phyloP scores from a whole-genome alignment of 2,329 filamentous ascomycete species.

The Hymenoscyphus fructigenus region DNA sequence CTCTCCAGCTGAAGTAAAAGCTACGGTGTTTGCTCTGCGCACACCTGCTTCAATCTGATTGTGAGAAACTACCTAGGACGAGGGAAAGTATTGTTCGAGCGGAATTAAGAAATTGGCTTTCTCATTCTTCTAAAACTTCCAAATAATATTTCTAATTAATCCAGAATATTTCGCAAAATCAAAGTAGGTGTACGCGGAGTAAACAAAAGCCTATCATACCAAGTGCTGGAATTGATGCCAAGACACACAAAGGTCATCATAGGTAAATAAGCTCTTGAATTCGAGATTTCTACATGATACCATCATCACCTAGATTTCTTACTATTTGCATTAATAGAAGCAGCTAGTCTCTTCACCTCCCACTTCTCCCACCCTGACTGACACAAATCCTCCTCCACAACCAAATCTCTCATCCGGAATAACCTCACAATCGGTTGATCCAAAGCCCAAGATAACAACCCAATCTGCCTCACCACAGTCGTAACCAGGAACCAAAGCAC shows the following conservation, averaged over 20 bases:
- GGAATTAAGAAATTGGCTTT: too few relatives aligned
- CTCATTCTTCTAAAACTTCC: too few relatives aligned
- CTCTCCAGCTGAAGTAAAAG: background rate
- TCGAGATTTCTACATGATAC: background rate
- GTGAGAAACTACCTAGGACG: too few relatives aligned
- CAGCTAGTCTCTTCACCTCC: slow-evolving; percentile 50
- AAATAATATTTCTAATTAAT: too few relatives aligned
- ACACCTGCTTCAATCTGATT: too few relatives aligned
- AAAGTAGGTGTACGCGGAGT: background rate
- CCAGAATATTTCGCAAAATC: too few relatives aligned
- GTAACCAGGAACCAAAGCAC: slow-evolving; percentile 77
- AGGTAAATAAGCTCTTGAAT: background rate
- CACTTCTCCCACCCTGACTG: slow-evolving; percentile 95
- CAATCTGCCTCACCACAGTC: slow-evolving; percentile 61
- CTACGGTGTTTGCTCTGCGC: too few relatives aligned
- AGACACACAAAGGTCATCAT: background rate
- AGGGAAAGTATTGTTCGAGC: too few relatives aligned
- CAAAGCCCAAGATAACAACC: slow-evolving; percentile 71
- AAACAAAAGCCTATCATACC: background rate
- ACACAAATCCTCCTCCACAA: slow-evolving; percentile 82
- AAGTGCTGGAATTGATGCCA: background rate
- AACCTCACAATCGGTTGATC: slow-evolving; percentile 63
- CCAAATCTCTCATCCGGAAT: slow-evolving; percentile 76
- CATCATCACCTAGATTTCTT: slow-evolving; percentile 26
- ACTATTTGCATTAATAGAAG: slow-evolving; percentile 34